Percentiles rank a stretch among this genome's conserved stretches.
Evolutionary conservation across 257 asterid species (phyloP).

Genomic region (Vinca minor): DNA sequence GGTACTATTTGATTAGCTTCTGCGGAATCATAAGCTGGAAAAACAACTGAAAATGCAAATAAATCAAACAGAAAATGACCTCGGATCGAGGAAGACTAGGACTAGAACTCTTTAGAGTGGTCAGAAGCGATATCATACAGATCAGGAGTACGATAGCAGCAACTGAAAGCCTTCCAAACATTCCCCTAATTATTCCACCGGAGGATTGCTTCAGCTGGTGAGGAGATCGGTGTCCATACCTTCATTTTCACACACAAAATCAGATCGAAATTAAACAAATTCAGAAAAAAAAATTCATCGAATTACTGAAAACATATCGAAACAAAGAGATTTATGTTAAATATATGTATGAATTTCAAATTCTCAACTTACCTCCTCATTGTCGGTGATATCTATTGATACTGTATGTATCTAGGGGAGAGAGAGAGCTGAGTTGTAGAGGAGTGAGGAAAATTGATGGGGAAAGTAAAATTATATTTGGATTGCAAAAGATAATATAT

Average conservation of each 20-base stretch:
- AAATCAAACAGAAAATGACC: slow-evolving; percentile 31
- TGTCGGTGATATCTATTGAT: background rate
- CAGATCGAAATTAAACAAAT: slow-evolving; percentile 5
- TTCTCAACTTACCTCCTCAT: slow-evolving; percentile 19
- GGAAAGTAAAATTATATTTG: too few relatives aligned
- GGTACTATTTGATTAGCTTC: background rate
- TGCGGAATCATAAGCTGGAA: background rate
- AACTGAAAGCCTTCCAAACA: slow-evolving; percentile 65
- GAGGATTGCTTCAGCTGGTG: slow-evolving; percentile 67
- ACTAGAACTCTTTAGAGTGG: slow-evolving; percentile 37
- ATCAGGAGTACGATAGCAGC: slow-evolving; percentile 59
- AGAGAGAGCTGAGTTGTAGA: too few relatives aligned
- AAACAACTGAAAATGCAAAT: background rate
- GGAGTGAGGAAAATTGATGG: background rate
- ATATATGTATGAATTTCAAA: background rate
- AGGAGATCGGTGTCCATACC: slow-evolving; percentile 42
- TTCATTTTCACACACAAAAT: slow-evolving; percentile 19
- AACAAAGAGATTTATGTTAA: background rate
- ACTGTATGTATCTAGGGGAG: too few relatives aligned
- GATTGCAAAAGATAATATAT: too few relatives aligned
- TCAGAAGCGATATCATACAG: slow-evolving; percentile 50
- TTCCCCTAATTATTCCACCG: slow-evolving; percentile 40
- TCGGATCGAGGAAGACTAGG: slow-evolving; percentile 34
- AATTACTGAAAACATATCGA: background rate
- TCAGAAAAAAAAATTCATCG: background rate